These are phyloP conservation scores for Pelargonium myrrhifolium DNA, from an alignment of 441 rosid species.

Conservation along the genomic window DNA sequence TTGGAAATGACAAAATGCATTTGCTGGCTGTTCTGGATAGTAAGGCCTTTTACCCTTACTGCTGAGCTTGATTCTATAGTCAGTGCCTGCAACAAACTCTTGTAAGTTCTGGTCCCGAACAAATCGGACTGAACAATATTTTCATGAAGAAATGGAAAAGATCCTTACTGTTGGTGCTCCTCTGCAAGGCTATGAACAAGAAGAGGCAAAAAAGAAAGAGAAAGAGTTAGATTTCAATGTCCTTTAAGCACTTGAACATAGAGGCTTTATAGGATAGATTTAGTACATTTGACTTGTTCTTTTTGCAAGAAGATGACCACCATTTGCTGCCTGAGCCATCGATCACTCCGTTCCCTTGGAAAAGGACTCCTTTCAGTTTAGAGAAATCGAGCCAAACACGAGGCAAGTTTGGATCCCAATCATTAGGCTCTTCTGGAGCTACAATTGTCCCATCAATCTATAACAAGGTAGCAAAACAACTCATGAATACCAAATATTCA, in stretches of 20 bases:
- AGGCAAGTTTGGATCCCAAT: slow-evolving; percentile 65
- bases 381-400: slow-evolving; percentile 65
- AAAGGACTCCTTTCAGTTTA: slow-evolving; percentile 54
- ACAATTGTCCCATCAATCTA: slow-evolving; percentile 88
- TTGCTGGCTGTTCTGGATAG: slow-evolving; percentile 89
- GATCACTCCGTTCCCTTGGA: slow-evolving; percentile 83
- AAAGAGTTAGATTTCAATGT: slow-evolving; percentile 19
- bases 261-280: slow-evolving; percentile 8
- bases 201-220: slow-evolving; percentile 15
- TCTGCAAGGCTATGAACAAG: slow-evolving; percentile 72
- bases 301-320: slow-evolving; percentile 98
- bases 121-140: too few species aligned
- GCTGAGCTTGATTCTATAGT: slow-evolving; percentile 85
- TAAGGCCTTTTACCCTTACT: slow-evolving; percentile 64
- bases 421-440: slow-evolving; percentile 73
- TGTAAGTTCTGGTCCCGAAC: neutral
- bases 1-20: slow-evolving; percentile 76
- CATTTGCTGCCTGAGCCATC: slow-evolving; percentile 97
- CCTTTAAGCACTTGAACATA: slow-evolving; percentile 7
- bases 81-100: slow-evolving; percentile 53
- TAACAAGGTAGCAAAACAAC: neutral
- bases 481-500: neutral
- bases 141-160: slow-evolving; percentile 12
- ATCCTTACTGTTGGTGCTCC: slow-evolving; percentile 77
- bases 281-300: slow-evolving; percentile 73